Percentiles rank a stretch among this genome's conserved stretches.
These are phyloP conservation scores for Pleurotus citrinopileatus DNA, from an alignment of 768 basidiomycete genomes.

Conservation along the genomic window DNA sequence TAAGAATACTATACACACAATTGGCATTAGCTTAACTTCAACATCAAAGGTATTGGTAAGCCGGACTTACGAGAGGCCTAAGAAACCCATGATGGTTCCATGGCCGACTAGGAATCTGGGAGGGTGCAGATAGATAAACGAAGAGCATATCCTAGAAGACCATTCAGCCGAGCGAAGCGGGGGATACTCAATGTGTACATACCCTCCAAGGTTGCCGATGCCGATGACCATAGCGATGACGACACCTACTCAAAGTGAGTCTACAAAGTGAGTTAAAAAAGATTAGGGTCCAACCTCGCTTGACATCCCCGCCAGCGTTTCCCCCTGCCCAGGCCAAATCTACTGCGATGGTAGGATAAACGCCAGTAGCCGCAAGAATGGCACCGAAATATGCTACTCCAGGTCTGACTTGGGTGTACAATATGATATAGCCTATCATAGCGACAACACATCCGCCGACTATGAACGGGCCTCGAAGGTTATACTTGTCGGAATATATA, in stretches of 20 bases:
- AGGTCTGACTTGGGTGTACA: conserved; percentile 30
- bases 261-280: neutral
- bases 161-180: neutral
- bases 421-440: conserved; percentile 39
- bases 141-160: conserved; percentile 35
- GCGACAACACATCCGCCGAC: conserved; percentile 31
- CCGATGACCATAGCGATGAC: conserved; percentile 53
- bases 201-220: conserved; percentile 52
- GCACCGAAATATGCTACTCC: conserved; percentile 44
- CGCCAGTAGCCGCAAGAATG: conserved; percentile 48
- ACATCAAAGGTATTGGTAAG: neutral
- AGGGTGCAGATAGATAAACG: conserved; percentile 34
- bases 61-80: conserved; percentile 26
- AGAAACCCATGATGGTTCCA: conserved; percentile 29
- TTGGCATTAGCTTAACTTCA: neutral
- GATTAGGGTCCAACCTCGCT: conserved; percentile 30
- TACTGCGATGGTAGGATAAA: conserved; percentile 48
- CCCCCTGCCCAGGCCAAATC: conserved; percentile 53
- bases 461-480: conserved; percentile 39
- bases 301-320: conserved; percentile 54
- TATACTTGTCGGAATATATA: conserved; percentile 28
- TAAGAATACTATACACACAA: conserved; percentile 19
- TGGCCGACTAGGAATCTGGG: conserved; percentile 38
- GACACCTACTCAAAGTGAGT: conserved; percentile 17
- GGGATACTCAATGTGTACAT: conserved; percentile 6